These are phyloP conservation scores for Pleurotus pulmonarius DNA, from an alignment of 768 basidiomycete species.

Conservation along the genomic window DNA sequence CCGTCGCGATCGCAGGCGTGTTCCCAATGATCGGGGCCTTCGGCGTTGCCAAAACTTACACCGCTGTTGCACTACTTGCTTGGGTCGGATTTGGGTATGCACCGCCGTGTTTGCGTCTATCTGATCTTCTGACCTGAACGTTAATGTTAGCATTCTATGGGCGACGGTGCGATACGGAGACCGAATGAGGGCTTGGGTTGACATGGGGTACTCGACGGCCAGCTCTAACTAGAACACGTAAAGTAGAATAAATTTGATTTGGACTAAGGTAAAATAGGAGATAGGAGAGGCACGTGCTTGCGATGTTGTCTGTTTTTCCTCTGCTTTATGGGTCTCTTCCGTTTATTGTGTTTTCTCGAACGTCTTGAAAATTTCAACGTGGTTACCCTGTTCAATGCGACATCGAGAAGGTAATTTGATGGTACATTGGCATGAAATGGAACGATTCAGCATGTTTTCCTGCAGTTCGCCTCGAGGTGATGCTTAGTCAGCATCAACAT, in stretches of 20 bases:
- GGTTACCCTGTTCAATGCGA: too few species aligned
- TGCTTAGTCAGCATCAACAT: slow-evolving; percentile 4
- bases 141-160: slow-evolving; percentile 40
- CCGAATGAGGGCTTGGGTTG: slow-evolving; percentile 50
- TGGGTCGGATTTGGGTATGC: slow-evolving; percentile 54
- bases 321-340: too few species aligned
- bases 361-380: too few species aligned
- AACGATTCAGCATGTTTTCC: not conserved
- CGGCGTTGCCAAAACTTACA: slow-evolving; percentile 50
- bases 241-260: not conserved
- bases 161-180: slow-evolving; percentile 53
- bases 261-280: too few species aligned
- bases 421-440: not conserved
- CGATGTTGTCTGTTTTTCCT: too few species aligned
- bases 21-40: slow-evolving; percentile 51
- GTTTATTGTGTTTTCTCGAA: too few species aligned
- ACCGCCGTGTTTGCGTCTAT: not conserved
- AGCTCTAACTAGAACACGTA: slow-evolving; percentile 25
- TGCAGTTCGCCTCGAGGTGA: slow-evolving; percentile 6
- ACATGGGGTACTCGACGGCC: slow-evolving; percentile 51
- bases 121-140: slow-evolving; percentile 7
- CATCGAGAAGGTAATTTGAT: too few species aligned
- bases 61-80: slow-evolving; percentile 38
- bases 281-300: too few species aligned
- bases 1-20: slow-evolving; percentile 39